Conservation (phyloP, 2,329 filamentous ascomycete genomes). For the Xylaria sp. region DNA sequence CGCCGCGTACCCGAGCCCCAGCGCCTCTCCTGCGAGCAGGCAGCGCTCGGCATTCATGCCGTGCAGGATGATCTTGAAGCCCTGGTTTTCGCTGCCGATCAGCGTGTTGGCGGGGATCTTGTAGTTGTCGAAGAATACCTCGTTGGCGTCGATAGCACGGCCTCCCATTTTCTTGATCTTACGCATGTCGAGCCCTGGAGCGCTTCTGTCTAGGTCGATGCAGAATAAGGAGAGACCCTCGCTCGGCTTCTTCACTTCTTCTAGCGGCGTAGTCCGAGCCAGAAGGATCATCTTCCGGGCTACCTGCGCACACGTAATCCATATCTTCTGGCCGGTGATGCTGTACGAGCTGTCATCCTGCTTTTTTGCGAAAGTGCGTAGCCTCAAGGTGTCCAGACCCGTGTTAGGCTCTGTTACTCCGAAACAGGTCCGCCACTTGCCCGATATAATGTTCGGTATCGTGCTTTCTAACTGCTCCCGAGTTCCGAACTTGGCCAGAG, state of each 20-base stretch:
- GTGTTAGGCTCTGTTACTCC: conserved; percentile 87
- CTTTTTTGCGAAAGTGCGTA: conserved; percentile 72
- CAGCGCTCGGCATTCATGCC: conserved; percentile 85
- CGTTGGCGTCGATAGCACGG: conserved; percentile 83
- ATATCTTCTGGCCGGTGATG: conserved; percentile 85
- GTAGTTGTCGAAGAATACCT: conserved; percentile 89
- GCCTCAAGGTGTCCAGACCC: conserved; percentile 79
- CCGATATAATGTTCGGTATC: conserved; percentile 77
- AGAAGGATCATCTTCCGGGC: conserved; percentile 86
- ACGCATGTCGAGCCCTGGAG: conserved; percentile 72
- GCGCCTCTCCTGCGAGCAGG: conserved; percentile 79
- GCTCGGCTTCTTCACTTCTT: conserved; percentile 75
- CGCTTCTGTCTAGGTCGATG: conserved; percentile 74
- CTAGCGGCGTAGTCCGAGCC: conserved; percentile 76
- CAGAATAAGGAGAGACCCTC: conserved; percentile 84
- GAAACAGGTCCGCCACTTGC: conserved; percentile 79
- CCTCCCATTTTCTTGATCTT: conserved; percentile 89
- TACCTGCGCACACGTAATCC: conserved; percentile 88
- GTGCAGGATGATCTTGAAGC: conserved; percentile 82
- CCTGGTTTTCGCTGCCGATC: conserved; percentile 77
- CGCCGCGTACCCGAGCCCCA: conserved; percentile 82
- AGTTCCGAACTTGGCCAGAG: conserved; percentile 77
- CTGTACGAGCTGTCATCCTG: conserved; percentile 67
- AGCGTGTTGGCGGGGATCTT: conserved; percentile 70
- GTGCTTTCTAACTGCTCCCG: conserved; percentile 70